Base-by-base conservation (phyloP, 2,329 filamentous ascomycete genomes). In the Sordariomycetes sp. region DNA sequence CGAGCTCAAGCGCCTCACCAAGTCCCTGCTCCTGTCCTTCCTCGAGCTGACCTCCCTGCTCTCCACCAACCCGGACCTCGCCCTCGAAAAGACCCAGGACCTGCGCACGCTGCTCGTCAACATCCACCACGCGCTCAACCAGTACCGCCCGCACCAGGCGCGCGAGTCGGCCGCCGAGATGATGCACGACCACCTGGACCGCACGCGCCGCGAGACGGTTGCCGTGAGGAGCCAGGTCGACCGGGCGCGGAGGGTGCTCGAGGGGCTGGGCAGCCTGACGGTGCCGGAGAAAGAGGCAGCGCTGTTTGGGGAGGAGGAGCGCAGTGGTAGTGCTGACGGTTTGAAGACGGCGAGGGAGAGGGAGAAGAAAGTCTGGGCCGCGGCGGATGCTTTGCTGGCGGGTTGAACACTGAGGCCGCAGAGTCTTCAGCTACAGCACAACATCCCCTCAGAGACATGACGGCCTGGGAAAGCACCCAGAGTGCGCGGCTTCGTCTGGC, bases 81-180 rank as follows among this genome's bases (percentile, higher is more conserved):
- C 78, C 33, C 66, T 72, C 18, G 70, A 76, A 27, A 94, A 94
- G 53, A 70, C 90, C 30, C 67, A 76, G 29, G 82, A 96, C 54
- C 60, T 98, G 21, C 72, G 82, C 47, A 87, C 81, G 12, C 63
- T 96, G 19, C 81, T 94, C 42, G 79, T 90, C 55, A 96, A 96
- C 55, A 82, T 93, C 50, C 87, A 95, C 58, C 86, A 93, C 50
- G 71, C 94, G 35, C 77, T 96, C 44, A 98, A 98, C 56, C 81
- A 94, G 56, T 96, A 94, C 59, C 74, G 90, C 21, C 88, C 88
- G 8, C 88, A 95, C 54, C 90, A 96, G 61, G 87, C 88, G 17
- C 66, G 90, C 29, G 88, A 95, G 62, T 87, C 81, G 19, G 66
- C 94, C 38, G 94, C 94, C 21, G 61, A 81, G 44, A 74, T 90